Evolutionary conservation across 306 rosid species (phyloP), one percentile per base, ranked within the genome.

Genomic region (Oemleria cerasiformis): DNA sequence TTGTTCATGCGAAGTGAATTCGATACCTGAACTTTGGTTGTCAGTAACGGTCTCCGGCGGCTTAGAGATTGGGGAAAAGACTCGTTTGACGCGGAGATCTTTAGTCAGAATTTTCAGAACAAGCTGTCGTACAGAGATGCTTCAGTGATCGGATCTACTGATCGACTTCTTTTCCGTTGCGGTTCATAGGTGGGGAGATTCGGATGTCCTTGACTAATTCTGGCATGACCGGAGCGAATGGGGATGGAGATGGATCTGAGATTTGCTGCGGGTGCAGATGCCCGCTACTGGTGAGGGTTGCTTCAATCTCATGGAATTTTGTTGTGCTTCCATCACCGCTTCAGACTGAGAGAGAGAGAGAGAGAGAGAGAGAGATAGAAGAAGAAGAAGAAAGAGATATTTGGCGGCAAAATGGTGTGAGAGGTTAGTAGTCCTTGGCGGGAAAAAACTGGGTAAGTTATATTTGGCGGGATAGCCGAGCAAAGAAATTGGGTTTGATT

Each of bases 11-110:
- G 61, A 70, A n/a, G 42, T 19, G 11, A 54, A 38, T 12, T 15
- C 65, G 10, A 15, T 41, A 4, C 49, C 62, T 9, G 50, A 48
- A 59, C 55, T 66, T 63, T 9, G 56, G 34, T 63, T 67, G 48
- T 12, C 1, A 17, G 39, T 15, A 51, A 4, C 72, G 68, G 71
- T 61, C 73, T 30, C 44, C 16, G 14, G 48, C 14, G 38, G 49
- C 30, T 44, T 58, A 42, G 83, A 77, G 40, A 25, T 82, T 1
- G 84, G 84, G 3, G 96, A 84, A 61, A 84, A 93, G 30, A 93
- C 85, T 43, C 97, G 80, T 66, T 82, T 82, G 21, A 78, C 36
- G 1, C 98, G 98, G 61, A 92, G 89, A 69, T 92, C 97, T 79
- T 88, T 90, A 7, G 81, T 73, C 19, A 62, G 65, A 69, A 8